Evolutionary conservation across 78 protist species (phyloP).

Genomic region (Speleostelium caveatum): DNA sequence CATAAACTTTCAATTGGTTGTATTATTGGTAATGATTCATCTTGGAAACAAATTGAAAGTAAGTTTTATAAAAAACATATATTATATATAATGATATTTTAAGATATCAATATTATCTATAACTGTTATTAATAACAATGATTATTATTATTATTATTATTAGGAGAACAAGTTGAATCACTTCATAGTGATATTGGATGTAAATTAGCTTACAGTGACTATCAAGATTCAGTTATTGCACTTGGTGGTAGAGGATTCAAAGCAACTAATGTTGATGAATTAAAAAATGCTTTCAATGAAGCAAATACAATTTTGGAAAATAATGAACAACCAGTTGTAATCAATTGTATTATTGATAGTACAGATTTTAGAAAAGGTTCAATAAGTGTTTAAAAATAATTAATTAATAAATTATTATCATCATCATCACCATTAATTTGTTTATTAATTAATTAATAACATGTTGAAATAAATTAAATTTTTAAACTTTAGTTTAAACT

Average conservation of each 20-base stretch:
- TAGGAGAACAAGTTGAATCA: slow-evolving; percentile 14
- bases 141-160: too few relatives aligned
- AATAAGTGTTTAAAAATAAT: slow-evolving; percentile 83
- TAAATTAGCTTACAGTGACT: slow-evolving; percentile 61
- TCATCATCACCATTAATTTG: too few relatives aligned
- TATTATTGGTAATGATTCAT: slow-evolving; percentile 89
- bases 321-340: slow-evolving; percentile 76
- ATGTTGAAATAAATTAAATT: too few relatives aligned
- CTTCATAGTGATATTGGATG: slow-evolving; percentile 75
- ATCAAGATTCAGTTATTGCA: slow-evolving; percentile 74
- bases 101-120: not conserved
- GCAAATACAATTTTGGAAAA: slow-evolving; percentile 6
- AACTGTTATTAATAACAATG: not conserved
- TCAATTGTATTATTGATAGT: slow-evolving; percentile 83
- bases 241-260: slow-evolving; percentile 82
- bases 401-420: too few relatives aligned
- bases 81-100: too few relatives aligned
- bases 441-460: too few relatives aligned
- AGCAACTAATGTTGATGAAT: slow-evolving; percentile 4
- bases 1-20: slow-evolving; percentile 79
- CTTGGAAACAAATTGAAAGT: slow-evolving; percentile 90
- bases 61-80: slow-evolving; percentile 72
- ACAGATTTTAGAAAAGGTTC: slow-evolving; percentile 89
- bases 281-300: slow-evolving; percentile 40
- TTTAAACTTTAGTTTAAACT: too few relatives aligned